A percentile compares a stretch with the other conserved stretches of the same genome.
Conservation (phyloP, 805 yeast genomes). For the Candida chilensis region DNA sequence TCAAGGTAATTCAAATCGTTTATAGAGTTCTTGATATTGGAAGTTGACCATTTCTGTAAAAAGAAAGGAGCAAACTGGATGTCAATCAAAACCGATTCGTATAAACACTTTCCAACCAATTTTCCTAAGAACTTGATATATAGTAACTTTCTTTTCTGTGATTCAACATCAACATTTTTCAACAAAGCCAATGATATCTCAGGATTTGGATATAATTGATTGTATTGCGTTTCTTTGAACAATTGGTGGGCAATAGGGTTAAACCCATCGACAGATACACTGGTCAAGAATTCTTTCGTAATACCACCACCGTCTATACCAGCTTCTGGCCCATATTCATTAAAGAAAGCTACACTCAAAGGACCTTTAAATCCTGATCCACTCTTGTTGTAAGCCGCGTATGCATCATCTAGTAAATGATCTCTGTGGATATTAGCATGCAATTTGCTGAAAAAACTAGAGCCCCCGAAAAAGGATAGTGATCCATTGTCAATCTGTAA, state of each 20-base stretch:
- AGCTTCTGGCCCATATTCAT: slow-evolving; percentile 71
- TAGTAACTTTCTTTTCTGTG: slow-evolving; percentile 13
- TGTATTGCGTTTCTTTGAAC: slow-evolving; percentile 34
- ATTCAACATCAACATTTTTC: slow-evolving; percentile 18
- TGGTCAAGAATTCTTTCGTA: slow-evolving; percentile 81
- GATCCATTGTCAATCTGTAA: slow-evolving; percentile 6
- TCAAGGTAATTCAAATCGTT: slow-evolving; percentile 76
- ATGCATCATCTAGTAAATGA: slow-evolving; percentile 68
- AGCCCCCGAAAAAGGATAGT: no score
- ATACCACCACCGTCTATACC: slow-evolving; percentile 98
- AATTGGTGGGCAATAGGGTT: slow-evolving; percentile 15
- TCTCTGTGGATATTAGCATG: slow-evolving; percentile 61
- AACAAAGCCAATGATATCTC: slow-evolving; percentile 26
- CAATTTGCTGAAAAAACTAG: slow-evolving; percentile 12
- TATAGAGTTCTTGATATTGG: slow-evolving; percentile 48
- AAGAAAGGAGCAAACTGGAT: slow-evolving; percentile 83
- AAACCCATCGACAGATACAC: slow-evolving; percentile 65
- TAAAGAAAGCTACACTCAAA: slow-evolving; percentile 57
- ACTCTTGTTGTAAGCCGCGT: slow-evolving; percentile 36
- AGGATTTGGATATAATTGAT: slow-evolving; percentile 72
- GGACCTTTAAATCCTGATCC: slow-evolving; percentile 51
- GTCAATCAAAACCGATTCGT: slow-evolving; percentile 75
- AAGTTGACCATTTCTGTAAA: slow-evolving; percentile 54
- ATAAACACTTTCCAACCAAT: slow-evolving; percentile 81
- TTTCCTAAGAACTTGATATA: slow-evolving; percentile 64